Evolutionary conservation across 116 monocot species (phyloP).

Genomic region (Iris pallida): DNA sequence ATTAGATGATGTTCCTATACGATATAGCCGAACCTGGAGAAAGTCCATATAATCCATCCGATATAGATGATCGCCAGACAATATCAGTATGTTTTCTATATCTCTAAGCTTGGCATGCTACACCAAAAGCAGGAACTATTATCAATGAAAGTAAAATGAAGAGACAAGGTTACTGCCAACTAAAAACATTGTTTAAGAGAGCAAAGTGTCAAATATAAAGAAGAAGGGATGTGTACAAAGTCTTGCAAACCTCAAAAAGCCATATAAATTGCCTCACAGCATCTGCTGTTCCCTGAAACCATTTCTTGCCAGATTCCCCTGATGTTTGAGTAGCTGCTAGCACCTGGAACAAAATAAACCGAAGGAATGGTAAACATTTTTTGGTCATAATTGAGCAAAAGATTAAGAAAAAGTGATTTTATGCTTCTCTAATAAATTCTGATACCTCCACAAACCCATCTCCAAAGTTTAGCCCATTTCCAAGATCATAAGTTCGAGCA

Average conservation of each 20-base stretch:
- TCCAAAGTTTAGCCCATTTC: constrained; percentile 15
- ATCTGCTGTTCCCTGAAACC: constrained; percentile 17
- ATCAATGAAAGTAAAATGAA: neutral
- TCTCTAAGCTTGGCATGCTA: constrained; percentile 67
- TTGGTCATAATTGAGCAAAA: neutral
- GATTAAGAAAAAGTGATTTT: neutral
- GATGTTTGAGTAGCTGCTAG: constrained; percentile 15
- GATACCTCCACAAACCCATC: constrained; percentile 17
- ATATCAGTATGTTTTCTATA: constrained; percentile 65
- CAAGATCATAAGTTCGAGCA: constrained; percentile 25
- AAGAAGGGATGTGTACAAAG: neutral
- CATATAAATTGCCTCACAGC: constrained; percentile 19
- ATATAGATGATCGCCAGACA: constrained; percentile 84
- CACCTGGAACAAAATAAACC: neutral
- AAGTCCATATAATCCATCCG: constrained; percentile 92
- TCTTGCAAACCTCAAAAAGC: constrained; percentile 10
- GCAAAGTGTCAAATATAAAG: neutral
- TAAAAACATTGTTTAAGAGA: too few relatives aligned
- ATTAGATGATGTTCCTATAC: neutral
- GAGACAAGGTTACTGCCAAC: too few relatives aligned
- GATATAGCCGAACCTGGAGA: constrained; percentile 37
- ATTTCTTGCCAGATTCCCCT: constrained; percentile 6
- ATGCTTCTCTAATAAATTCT: neutral
- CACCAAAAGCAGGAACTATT: neutral
- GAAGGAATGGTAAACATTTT: neutral